These are phyloP conservation scores for Bipolaris victoriae DNA, from an alignment of 2,329 filamentous ascomycete species.

Conservation along the genomic window DNA sequence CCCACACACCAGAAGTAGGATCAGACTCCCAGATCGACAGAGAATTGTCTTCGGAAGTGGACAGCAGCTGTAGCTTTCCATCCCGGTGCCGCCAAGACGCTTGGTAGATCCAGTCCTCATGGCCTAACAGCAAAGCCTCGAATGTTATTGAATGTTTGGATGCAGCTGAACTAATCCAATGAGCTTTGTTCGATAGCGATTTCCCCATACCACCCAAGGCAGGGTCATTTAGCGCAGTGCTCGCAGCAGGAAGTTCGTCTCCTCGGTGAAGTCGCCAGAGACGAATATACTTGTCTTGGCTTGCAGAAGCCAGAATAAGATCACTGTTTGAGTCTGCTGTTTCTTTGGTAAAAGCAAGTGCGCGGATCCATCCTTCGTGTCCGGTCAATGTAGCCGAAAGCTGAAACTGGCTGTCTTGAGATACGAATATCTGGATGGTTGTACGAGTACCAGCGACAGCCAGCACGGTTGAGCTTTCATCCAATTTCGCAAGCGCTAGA, in stretches of 20 bases:
- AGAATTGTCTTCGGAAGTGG: conserved; percentile 94
- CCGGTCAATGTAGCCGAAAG: conserved; percentile 80
- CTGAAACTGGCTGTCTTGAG: conserved; percentile 65
- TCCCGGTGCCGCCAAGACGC: conserved; percentile 71
- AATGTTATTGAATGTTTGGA: conserved; percentile 83
- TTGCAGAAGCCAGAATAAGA: conserved; percentile 85
- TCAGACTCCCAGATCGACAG: conserved; percentile 93
- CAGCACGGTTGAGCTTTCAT: conserved; percentile 66
- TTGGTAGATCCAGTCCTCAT: conserved; percentile 98
- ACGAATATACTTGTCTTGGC: conserved; percentile 96
- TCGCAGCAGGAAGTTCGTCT: conserved; percentile 65
- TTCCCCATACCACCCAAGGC: conserved; percentile 67
- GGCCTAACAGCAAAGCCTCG: conserved; percentile 89
- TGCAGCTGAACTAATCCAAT: conserved; percentile 68
- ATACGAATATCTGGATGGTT: conserved; percentile 79
- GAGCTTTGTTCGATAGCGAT: conserved; percentile 86
- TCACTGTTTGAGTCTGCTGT: conserved; percentile 63
- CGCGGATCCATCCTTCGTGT: conserved; percentile 94
- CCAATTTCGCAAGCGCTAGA: conserved; percentile 70
- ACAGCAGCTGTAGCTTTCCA: conserved; percentile 73
- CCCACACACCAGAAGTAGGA: conserved; percentile 83
- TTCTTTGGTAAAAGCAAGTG: conserved; percentile 77
- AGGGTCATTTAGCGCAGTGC: conserved; percentile 62
- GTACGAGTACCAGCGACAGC: conserved; percentile 86
- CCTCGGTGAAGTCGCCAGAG: conserved; percentile 86